Evolutionary conservation across 345 rosid genomes (phyloP), one percentile per base, ranked within the genome.

Genomic region (Noccaea caerulescens): DNA sequence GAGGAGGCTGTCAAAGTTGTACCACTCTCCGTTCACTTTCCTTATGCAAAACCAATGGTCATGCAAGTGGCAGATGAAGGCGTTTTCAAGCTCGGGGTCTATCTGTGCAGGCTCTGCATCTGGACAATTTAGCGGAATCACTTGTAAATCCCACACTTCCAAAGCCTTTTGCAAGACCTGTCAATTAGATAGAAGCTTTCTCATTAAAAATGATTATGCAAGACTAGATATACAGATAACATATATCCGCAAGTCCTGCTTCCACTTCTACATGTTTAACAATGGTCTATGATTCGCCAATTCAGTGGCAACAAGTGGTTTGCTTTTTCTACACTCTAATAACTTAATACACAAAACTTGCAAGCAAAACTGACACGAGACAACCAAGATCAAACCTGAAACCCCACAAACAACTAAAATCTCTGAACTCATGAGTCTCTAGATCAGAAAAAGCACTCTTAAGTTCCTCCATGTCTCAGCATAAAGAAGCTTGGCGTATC

Each of bases 41-140:
- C 96, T 82, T 68, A 89, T 91, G 73, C 95, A 91, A 75, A 91
- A 91, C 97, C 97, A 89, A 66, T 94, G 97, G 78, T 94, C 93
- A 71, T 88, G 96, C 84, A 94, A 76, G 75, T 94, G 99, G 64
- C 97, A 94, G 56, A 94, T 87, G 62, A 94, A 94, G 12, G 96
- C 97, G 18, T 81, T 88, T 77, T 86, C 95, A 57, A 72, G 82
- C 80, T 89, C 99, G 0, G 99, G 97, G 77, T 89, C 95, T 16
- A 84, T 69, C 82, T 91, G 98, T 0, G 99, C 96, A 14, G 96
- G 90, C 81, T 89, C 96, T 6, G 98, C 99, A 32, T 81, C 83
- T 4, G 96, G 99, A 79, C 95, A 85, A 75, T 84, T 82, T n/a
- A 89, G 79, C 49, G 97, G 91, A 70, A 94, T 88, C 75, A 91